Conservation (phyloP, 768 basidiomycete genomes). For the Russula earlei region DNA sequence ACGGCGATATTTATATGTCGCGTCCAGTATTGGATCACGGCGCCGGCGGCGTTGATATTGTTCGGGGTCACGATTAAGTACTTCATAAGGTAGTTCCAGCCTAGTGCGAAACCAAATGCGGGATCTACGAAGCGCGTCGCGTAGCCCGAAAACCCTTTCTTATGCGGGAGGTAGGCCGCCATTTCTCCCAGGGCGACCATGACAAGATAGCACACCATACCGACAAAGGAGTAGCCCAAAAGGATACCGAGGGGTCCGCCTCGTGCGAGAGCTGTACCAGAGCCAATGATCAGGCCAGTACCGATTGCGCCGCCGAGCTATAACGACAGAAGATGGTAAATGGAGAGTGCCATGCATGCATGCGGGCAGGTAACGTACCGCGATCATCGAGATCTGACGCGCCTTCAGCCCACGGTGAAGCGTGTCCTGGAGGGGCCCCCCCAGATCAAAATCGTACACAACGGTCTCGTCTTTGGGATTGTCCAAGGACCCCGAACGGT, state of each 20-base stretch:
- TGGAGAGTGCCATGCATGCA: too few species aligned
- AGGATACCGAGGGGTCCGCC: slow-evolving; percentile 33
- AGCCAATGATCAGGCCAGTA: slow-evolving; percentile 31
- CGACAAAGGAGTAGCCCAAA: slow-evolving; percentile 32
- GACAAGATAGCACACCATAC: slow-evolving; percentile 49
- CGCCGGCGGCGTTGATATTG: slow-evolving; percentile 54
- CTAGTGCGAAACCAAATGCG: slow-evolving; percentile 57
- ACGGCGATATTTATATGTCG: slow-evolving; percentile 33
- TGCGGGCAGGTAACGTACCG: slow-evolving; percentile 21
- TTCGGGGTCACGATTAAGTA: slow-evolving; percentile 52
- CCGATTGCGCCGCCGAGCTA: slow-evolving; percentile 30
- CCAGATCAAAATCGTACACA: neutral
- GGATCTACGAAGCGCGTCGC: slow-evolving; percentile 60
- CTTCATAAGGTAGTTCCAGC: slow-evolving; percentile 28
- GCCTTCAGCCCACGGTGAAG: slow-evolving; percentile 31
- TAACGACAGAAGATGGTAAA: too few species aligned
- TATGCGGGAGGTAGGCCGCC: slow-evolving; percentile 29
- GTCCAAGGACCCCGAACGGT: neutral
- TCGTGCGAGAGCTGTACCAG: slow-evolving; percentile 38
- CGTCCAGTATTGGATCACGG: slow-evolving; percentile 32
- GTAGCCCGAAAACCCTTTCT: slow-evolving; percentile 49
- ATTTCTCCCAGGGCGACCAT: slow-evolving; percentile 33
- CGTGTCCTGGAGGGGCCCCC: slow-evolving; percentile 19
- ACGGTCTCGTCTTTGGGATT: neutral
- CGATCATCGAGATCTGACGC: slow-evolving; percentile 33